These are phyloP conservation scores for Penicillium occitanis DNA, from an alignment of 2,329 filamentous ascomycete species.

Conservation along the genomic window DNA sequence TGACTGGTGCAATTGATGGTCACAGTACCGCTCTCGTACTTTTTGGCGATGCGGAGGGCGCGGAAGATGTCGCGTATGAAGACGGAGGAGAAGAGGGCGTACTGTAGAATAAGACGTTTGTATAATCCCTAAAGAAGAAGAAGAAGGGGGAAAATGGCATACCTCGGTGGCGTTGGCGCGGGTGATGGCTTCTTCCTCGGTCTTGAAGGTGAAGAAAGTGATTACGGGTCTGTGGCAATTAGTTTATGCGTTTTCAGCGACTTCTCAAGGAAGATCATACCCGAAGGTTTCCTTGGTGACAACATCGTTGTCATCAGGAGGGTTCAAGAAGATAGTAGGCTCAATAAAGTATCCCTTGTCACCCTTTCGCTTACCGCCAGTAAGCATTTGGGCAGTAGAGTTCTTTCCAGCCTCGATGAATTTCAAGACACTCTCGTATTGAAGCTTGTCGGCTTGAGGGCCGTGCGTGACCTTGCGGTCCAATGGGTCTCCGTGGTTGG, in stretches of 20 bases:
- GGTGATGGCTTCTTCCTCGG: conserved; percentile 67
- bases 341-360: conserved; percentile 80
- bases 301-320: conserved; percentile 62
- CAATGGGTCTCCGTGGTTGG: conserved; percentile 62
- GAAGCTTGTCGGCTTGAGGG: conserved; percentile 74
- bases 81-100: background rate
- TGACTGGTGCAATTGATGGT: conserved; percentile 19
- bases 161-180: conserved; percentile 65
- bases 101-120: background rate
- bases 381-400: conserved; percentile 61
- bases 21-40: conserved; percentile 22
- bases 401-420: conserved; percentile 63
- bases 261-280: conserved; percentile 48
- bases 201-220: conserved; percentile 29
- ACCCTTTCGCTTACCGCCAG: conserved; percentile 67
- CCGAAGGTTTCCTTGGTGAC: conserved; percentile 73
- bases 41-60: conserved; percentile 57
- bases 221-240: conserved; percentile 42
- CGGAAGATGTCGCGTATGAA: conserved; percentile 65
- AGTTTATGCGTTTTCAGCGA: conserved; percentile 48
- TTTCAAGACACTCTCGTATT: conserved; percentile 79
- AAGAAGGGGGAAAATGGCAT: background rate
- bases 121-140: background rate
- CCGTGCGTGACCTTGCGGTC: conserved; percentile 74
- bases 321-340: conserved; percentile 54